phyloP scores from a whole-genome alignment of 2,329 filamentous ascomycete genomes.

The Cytospora paraplurivora region DNA sequence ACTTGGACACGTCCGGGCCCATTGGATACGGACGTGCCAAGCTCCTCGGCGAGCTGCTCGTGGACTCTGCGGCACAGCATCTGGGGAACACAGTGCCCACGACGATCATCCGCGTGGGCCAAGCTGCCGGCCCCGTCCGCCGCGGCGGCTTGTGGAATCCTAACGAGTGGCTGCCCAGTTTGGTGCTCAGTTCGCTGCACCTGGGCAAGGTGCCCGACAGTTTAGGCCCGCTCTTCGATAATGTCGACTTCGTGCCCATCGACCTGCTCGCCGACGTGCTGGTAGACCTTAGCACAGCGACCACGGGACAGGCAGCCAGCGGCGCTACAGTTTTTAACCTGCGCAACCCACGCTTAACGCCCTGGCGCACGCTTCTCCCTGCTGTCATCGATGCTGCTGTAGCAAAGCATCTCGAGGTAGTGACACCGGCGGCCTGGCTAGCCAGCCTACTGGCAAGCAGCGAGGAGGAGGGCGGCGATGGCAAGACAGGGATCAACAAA shows the following conservation, averaged over 20 bases:
- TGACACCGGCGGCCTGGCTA: slow-evolving; percentile 27
- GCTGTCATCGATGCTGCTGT: slow-evolving; percentile 25
- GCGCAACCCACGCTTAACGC: slow-evolving; percentile 33
- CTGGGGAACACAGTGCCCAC: slow-evolving; percentile 22
- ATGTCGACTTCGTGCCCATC: slow-evolving; percentile 48
- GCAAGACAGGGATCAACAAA: slow-evolving; percentile 18
- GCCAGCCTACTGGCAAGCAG: slow-evolving; percentile 2
- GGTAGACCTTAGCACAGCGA: slow-evolving; percentile 34
- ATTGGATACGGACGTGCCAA: slow-evolving; percentile 36
- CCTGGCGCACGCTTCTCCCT: slow-evolving; percentile 33
- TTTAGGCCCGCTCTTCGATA: slow-evolving; percentile 38
- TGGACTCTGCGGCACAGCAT: slow-evolving; percentile 31
- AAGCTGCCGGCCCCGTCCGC: slow-evolving; percentile 34
- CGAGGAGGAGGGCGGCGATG: slow-evolving; percentile 20
- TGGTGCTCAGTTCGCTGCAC: slow-evolving; percentile 43
- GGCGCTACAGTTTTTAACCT: slow-evolving; percentile 33
- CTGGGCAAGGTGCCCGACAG: slow-evolving; percentile 41
- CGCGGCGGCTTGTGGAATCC: slow-evolving; percentile 42
- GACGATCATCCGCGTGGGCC: slow-evolving; percentile 34
- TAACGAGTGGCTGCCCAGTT: slow-evolving; percentile 45
- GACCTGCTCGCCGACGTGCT: slow-evolving; percentile 43
- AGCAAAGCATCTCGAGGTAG: not conserved
- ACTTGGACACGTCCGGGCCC: slow-evolving; percentile 14
- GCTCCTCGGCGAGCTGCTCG: slow-evolving; percentile 34
- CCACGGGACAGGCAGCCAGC: not conserved